Evolutionary conservation across 1,139 yeast species (phyloP).

Genomic region (Taiozyma sp.): DNA sequence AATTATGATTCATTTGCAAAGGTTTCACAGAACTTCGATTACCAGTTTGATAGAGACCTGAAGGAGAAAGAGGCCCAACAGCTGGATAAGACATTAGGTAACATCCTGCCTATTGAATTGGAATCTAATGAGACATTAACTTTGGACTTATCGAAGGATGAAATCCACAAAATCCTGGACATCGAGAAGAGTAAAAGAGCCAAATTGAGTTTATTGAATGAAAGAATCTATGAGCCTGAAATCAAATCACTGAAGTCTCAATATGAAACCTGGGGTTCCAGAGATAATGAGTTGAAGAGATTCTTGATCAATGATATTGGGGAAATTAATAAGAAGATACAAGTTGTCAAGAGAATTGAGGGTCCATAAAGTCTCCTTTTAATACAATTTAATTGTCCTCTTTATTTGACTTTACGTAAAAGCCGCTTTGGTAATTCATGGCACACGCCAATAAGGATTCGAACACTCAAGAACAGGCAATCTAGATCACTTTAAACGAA

Average conservation of each 20-base stretch:
- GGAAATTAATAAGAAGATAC: constrained; percentile 31
- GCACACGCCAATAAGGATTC: too few species aligned
- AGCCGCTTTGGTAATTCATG: too few species aligned
- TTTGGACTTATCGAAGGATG: constrained; percentile 13
- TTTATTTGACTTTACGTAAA: too few species aligned
- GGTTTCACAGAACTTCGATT: constrained; percentile 13
- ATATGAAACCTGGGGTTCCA: constrained; percentile 37
- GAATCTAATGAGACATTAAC: constrained; percentile 8
- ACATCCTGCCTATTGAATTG: constrained; percentile 12
- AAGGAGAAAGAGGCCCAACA: constrained; percentile 9
- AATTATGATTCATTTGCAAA: constrained; percentile 10
- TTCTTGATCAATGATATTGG: constrained; percentile 34
- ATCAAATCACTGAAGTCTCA: constrained; percentile 14
- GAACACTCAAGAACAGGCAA: too few species aligned
- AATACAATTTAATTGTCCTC: too few species aligned
- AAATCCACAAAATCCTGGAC: constrained; percentile 14
- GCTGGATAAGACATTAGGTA: constrained; percentile 12
- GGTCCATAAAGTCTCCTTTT: background rate
- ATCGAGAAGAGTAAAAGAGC: constrained; percentile 19
- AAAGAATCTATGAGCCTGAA: constrained; percentile 17
- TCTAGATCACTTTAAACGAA: background rate
- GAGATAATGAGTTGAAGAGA: constrained; percentile 36
- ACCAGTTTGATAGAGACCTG: constrained; percentile 13
- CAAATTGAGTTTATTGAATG: constrained; percentile 15
- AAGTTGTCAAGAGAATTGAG: constrained; percentile 23